Evolutionary conservation across 2,329 filamentous ascomycete genomes (phyloP).

Genomic region (Trichoderma breve): DNA sequence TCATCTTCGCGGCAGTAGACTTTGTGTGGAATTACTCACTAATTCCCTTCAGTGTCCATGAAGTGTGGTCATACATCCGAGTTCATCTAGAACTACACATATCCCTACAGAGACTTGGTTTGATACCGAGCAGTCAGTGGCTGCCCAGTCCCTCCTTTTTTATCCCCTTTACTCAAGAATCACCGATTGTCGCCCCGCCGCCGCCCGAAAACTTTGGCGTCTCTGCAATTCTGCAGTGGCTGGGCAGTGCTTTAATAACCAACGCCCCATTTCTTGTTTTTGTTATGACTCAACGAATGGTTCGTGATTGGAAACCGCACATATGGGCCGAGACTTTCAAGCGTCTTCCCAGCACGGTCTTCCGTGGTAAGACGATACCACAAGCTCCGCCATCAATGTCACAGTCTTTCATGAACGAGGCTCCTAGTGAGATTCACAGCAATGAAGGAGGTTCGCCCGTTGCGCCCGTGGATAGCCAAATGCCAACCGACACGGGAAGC

Average conservation of each 20-base stretch:
- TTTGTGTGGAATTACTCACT: background rate
- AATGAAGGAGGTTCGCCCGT: constrained; percentile 2
- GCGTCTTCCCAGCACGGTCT: constrained; percentile 41
- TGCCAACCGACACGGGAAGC: constrained; percentile 28
- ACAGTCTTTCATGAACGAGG: constrained; percentile 3
- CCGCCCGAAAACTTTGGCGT: constrained; percentile 39
- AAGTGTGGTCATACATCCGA: constrained; percentile 43
- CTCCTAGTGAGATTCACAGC: constrained; percentile 4
- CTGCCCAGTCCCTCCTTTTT: constrained; percentile 51
- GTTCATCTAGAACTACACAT: constrained; percentile 53
- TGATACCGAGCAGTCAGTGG: constrained; percentile 41
- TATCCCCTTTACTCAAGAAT: constrained; percentile 52
- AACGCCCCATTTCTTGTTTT: constrained; percentile 49
- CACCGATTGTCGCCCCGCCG: constrained; percentile 49
- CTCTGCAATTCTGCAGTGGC: constrained; percentile 44
- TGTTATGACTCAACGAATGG: constrained; percentile 42
- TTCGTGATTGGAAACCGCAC: constrained; percentile 35
- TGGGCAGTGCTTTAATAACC: constrained; percentile 41
- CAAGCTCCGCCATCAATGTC: constrained; percentile 23
- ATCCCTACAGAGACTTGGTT: constrained; percentile 51
- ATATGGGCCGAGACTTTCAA: constrained; percentile 42
- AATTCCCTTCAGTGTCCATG: constrained; percentile 27
- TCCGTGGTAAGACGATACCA: constrained; percentile 28
- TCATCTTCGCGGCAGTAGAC: too few species aligned
- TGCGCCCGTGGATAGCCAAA: constrained; percentile 28